Base-by-base conservation (phyloP, 208 protist genomes). In the Leishmania turanica region DNA sequence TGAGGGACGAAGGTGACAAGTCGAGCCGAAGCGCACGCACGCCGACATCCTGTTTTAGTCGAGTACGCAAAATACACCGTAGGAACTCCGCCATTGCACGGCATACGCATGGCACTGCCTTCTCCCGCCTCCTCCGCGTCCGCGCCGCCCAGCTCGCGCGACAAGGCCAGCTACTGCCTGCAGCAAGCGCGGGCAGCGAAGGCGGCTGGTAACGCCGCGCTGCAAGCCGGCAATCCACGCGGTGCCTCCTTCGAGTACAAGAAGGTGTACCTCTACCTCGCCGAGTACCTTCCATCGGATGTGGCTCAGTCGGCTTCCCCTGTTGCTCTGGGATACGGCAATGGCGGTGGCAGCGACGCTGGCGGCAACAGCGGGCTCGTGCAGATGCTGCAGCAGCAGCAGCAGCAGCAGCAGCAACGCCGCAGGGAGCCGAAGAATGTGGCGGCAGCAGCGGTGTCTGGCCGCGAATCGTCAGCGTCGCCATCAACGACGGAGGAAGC, bases 191-290 rank as follows among this genome's bases (percentile, higher is more conserved):
- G 77, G 27, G 76, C 66, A 0, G 85, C 91, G 53, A 96, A 96
- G 74, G 78, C 90, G 37, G 83, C 81, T 8, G 93, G 93, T 42
- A 94, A 89, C 62, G 77, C 66, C 0, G 84, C 89, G 19, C 73
- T 96, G 8, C 70, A 86, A n/a, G 77, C 70, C 0, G 84, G 86
- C 17, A 85, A 92, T 64, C 74, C 89, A 15, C 75, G 82, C 1
- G 51, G 73, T 5, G 93, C 93, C 8, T 80, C 84, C 37, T 96
- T 96, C 78, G 64, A 87, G 70, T 96, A 96, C 83, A 95, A 94
- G 70, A 88, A 87, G 37, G 93, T 90, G 19, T 93, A 88, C 77
- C 81, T 96, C 31, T 87, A 89, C 79, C 80, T 95, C 21, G 84
- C 86, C 0, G 91, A 94, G 68, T 93, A 91, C 83, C 73, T 95